Evolutionary conservation across 2,329 filamentous ascomycete species (phyloP), one percentile per base, ranked within the genome.

Genomic region (Ophiosphaerella herpotricha): DNA sequence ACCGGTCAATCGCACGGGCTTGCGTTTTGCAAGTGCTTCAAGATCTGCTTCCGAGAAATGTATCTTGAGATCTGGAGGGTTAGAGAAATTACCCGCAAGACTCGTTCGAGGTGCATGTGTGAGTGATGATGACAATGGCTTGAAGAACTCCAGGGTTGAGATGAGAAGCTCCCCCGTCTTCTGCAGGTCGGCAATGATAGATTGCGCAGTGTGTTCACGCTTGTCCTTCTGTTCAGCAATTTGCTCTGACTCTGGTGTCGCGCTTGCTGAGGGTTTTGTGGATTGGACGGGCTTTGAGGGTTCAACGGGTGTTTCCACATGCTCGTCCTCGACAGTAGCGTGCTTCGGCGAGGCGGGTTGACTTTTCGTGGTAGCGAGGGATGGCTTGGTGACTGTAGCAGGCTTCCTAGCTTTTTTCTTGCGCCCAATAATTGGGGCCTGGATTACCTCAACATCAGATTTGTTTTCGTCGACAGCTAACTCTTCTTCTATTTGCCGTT

Each of bases 401-500:
- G 70, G 63, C 74, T 91, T 93, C 78, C 89, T 91, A 69, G 89
- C 84, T 75, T 93, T 94, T 79, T 91, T 93, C 78, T 91, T 91
- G 44, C 90, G 84, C 31, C 88, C 88, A 41, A 91, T 71, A 35
- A 95, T 88, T 0, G 90, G 90, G 7, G 85, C 90, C 58, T 82
- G 78, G 8, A 79, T 76, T n/a, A 74, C 69, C 55, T 85, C 83
- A 54, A 65, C 54, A 45, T 84, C 81, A 7, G 71, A 64, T 54
- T 84, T 82, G 7, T 57, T 57, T 3, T 73, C 72, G 21, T 74
- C 72, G 13, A 64, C 43, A 5, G 56, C 57, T 52, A 85, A 80
- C 31, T 79, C 81, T 48, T 88, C 85, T 62, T 86, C 84, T 63
- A 85, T 88, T 51, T 84, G 77, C 14, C 81, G 82, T 55, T 88